These are phyloP conservation scores for Lasiodiplodia sp. DNA, from an alignment of 2,329 filamentous ascomycete species.

Conservation along the genomic window DNA sequence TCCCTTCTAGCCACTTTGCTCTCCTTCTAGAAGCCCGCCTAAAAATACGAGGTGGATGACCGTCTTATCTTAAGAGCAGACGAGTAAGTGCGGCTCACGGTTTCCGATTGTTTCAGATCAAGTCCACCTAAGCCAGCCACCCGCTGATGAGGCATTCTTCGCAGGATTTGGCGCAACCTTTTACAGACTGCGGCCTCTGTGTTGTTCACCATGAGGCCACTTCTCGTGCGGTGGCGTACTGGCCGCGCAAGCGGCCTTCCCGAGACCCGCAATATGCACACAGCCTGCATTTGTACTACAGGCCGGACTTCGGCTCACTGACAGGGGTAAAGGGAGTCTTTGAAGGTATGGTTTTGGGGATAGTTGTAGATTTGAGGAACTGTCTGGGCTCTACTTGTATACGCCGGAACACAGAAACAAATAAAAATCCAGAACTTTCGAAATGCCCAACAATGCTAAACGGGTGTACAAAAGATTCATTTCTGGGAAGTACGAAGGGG, in stretches of 20 bases:
- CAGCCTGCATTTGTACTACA: neutral
- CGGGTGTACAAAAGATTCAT: neutral
- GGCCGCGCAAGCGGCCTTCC: neutral
- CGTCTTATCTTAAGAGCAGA: neutral
- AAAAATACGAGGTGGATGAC: neutral
- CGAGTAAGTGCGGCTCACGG: neutral
- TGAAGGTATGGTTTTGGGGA: neutral
- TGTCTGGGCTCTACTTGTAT: neutral
- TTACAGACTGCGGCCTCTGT: neutral
- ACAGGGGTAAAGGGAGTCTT: neutral
- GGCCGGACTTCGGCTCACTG: neutral
- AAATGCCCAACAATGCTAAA: neutral
- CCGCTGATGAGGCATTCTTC: neutral
- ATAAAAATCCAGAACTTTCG: neutral
- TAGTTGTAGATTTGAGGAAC: neutral
- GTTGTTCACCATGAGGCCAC: neutral
- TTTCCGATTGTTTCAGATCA: neutral
- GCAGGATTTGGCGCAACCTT: neutral
- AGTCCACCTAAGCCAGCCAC: constrained; percentile 1
- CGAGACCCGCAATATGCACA: neutral
- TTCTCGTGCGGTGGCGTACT: neutral
- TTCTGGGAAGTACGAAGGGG: neutral
- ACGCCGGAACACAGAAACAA: neutral
- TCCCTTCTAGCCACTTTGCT: neutral
- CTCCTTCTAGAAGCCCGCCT: constrained; percentile 5